phyloP scores from a whole-genome alignment of 768 basidiomycete species.

The Boletus sensibilis region DNA sequence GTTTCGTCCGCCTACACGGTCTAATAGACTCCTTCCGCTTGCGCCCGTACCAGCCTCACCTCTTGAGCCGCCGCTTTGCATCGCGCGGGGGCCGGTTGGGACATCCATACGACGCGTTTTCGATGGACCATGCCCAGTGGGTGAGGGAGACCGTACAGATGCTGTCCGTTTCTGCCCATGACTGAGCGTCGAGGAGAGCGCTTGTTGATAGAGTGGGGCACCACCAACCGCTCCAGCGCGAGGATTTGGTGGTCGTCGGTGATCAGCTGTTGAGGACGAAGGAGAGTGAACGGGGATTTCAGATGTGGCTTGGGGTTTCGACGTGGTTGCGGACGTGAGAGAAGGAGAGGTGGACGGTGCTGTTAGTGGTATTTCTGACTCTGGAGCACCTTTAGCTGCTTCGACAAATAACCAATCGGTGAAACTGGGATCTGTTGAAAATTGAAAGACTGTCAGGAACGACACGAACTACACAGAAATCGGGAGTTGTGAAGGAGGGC shows the following conservation, averaged over 20 bases:
- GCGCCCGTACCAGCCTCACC: slow-evolving; percentile 17
- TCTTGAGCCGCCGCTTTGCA: slow-evolving; percentile 42
- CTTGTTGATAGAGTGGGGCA: slow-evolving; percentile 65
- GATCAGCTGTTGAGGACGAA: slow-evolving; percentile 13
- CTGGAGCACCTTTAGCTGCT: slow-evolving; percentile 67
- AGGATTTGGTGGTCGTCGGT: slow-evolving; percentile 42
- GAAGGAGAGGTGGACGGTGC: slow-evolving; percentile 27
- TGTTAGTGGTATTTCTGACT: slow-evolving; percentile 43
- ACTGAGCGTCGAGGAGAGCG: slow-evolving; percentile 57
- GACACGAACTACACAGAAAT: not conserved
- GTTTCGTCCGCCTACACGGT: slow-evolving; percentile 69
- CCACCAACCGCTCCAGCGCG: slow-evolving; percentile 40
- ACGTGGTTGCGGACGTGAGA: slow-evolving; percentile 21
- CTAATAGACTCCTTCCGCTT: slow-evolving; percentile 65
- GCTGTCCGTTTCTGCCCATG: slow-evolving; percentile 61
- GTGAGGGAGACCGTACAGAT: slow-evolving; percentile 63
- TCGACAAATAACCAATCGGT: slow-evolving; percentile 87
- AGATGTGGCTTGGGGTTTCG: slow-evolving; percentile 30
- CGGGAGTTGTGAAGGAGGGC: not conserved
- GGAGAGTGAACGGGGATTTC: slow-evolving; percentile 27
- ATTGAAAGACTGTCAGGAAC: slow-evolving; percentile 5
- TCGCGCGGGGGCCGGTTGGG: slow-evolving; percentile 84
- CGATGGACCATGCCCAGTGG: slow-evolving; percentile 61
- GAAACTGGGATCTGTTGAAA: slow-evolving; percentile 67
- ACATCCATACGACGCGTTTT: slow-evolving; percentile 74